Evolutionary conservation across 2,329 filamentous ascomycete genomes (phyloP), one percentile per base, ranked within the genome.

Genomic region (Microdochium nivale): DNA sequence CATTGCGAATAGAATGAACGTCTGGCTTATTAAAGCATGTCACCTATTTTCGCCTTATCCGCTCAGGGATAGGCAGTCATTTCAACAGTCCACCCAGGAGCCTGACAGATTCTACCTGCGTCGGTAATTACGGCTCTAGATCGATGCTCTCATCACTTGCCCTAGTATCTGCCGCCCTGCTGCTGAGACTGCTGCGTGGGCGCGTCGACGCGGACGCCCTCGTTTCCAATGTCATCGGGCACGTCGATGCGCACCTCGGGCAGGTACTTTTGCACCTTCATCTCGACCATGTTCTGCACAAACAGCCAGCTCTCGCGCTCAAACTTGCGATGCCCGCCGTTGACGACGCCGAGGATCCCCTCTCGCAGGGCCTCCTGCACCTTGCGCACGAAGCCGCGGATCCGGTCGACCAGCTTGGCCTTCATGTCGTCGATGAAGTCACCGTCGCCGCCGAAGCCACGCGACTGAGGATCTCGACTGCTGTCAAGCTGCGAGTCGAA

Each of bases 261-360:
- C 23, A 75, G 59, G 54, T 73, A 75, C 58, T 62, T 70, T 54
- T 73, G 70, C 44, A 75, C 71, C 64, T 74, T 74, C 44, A 65
- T 57, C 62, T 75, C 70, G 19, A 75, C 71, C 52, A 69, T 73
- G 11, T 63, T 65, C 56, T 75, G 72, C 52, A 75, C 72, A 56
- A 73, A 74, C 7, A 72, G 58, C 72, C 72, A 75, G 53, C 70
- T 74, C 56, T 70, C 59, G 19, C 64, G 63, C 65, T 75, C 72
- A 50, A 75, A 72, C 62, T 71, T 73, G 60, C 72, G 70, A 49
- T 75, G 72, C 0, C 72, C 72, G 7, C 72, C 72, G 51, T 73
- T 75, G 21, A 75, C 72, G 1, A 74, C 64, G 0, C 65, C 68
- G 70, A 75, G 55, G 37, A 75, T 72, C 50, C 69, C 68, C 61